Evolutionary conservation across 2,329 filamentous ascomycete genomes (phyloP), one percentile per base, ranked within the genome.

Genomic region (Colletotrichum eremochloae): DNA sequence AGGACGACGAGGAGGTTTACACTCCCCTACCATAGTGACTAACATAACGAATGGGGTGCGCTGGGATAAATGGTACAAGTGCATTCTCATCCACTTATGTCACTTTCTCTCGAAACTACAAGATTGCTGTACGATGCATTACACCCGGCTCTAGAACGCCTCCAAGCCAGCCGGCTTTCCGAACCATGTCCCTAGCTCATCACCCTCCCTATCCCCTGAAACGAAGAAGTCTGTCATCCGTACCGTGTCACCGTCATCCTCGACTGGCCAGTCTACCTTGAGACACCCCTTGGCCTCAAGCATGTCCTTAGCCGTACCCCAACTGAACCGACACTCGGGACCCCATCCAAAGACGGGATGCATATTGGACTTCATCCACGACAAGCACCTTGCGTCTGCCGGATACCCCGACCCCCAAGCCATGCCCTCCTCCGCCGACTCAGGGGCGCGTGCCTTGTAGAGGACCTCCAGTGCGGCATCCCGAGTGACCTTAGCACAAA

Each of bases 341-440:
- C 96, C 95, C 96, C 96, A 99, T 18, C 96, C 96, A 84, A 98
- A 99, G 1, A 98, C 84, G 3, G 94, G 94, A 79, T 99, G 92
- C 91, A 98, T 96, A 75, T 96, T 96, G 50, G 84, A 85, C 82
- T 91, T 93, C 79, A 99, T 81, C 96, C 96, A 99, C 31, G 84
- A 82, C 2, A 92, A 90, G 77, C 95, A 97, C 74, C 93, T 89
- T 29, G 87, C 91, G 82, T 99, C 96, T 1, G 93, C 94, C 0
- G 96, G 96, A 80, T 99, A 99, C 0, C 96, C 96, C 1, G 94
- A 97, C 0, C 96, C 96, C 95, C 96, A 98, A 5, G 78, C 84
- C 81, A 85, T 83, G 36, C 84, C 86, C 20, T 86, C 78, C 24
- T 77, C 79, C 6, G 74, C 77, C 12, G 75, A 81, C 60, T 80